Evolutionary conservation across 2,329 filamentous ascomycete species (phyloP).

Genomic region (Sporothrix luriei): DNA sequence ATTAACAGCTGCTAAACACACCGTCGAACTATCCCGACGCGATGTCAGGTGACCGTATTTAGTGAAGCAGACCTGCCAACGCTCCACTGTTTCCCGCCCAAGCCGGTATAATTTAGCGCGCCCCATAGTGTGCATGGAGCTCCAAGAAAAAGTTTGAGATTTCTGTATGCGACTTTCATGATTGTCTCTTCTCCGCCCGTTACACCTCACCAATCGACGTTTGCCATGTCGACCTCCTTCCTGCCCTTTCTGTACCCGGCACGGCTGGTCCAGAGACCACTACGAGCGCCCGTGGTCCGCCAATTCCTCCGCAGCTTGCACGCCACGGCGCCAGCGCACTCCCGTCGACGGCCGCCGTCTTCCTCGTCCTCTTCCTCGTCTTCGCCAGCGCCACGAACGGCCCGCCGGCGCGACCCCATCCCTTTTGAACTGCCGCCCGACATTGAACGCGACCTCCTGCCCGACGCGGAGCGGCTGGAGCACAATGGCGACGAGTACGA

Average conservation of each 20-base stretch:
- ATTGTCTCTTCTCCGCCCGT: background rate
- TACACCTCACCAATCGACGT: background rate
- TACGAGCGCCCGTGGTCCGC: constrained; percentile 37
- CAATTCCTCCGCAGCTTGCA: constrained; percentile 40
- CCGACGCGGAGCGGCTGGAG: background rate
- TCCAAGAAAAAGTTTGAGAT: background rate
- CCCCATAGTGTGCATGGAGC: constrained; percentile 2
- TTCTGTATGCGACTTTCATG: background rate
- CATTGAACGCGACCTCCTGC: constrained; percentile 41
- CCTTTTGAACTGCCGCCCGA: constrained; percentile 54
- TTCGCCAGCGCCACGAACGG: background rate
- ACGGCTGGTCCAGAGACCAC: constrained; percentile 57
- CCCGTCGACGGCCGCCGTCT: background rate
- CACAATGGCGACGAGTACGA: constrained; percentile 34
- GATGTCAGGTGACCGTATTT: constrained; percentile 8
- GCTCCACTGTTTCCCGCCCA: constrained; percentile 18
- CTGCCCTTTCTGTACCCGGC: constrained; percentile 75
- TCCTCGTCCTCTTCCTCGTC: background rate
- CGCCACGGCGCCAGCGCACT: constrained; percentile 34
- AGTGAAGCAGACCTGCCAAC: background rate
- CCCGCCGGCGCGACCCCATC: constrained; percentile 45
- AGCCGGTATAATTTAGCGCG: background rate
- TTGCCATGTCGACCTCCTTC: constrained; percentile 53
- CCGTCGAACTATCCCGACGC: background rate
- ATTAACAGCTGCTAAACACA: background rate